Percentiles rank a stretch among this genome's conserved stretches.
phyloP scores from a whole-genome alignment of 148 eudicot species.

The Cornus kousa region DNA sequence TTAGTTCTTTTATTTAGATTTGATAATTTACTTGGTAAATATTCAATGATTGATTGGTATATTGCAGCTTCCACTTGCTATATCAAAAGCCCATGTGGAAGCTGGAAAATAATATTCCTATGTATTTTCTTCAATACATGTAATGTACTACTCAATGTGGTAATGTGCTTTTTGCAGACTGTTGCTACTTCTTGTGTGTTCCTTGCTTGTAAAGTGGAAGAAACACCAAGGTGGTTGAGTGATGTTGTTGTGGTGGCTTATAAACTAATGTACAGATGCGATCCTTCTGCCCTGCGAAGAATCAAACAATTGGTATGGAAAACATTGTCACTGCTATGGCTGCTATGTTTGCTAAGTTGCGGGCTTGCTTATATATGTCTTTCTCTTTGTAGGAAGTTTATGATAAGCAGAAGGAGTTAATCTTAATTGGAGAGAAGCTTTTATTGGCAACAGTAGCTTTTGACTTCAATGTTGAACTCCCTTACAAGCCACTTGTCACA shows the following conservation, averaged over 20 bases:
- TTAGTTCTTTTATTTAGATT: neutral
- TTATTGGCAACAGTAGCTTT: constrained; percentile 55
- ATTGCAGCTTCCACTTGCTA: neutral
- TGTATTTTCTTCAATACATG: constrained; percentile 1
- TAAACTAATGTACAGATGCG: constrained; percentile 61
- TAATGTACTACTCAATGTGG: constrained; percentile 4
- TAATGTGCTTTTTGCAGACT: constrained; percentile 40
- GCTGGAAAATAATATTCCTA: neutral
- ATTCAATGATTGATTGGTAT: neutral
- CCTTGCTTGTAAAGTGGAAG: constrained; percentile 74
- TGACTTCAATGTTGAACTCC: too few relatives aligned
- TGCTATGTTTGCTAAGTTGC: neutral
- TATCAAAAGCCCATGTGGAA: neutral
- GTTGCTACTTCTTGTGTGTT: constrained; percentile 69
- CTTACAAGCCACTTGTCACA: too few relatives aligned
- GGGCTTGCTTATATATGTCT: constrained; percentile 9
- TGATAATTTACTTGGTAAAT: neutral
- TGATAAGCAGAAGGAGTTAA: constrained; percentile 57
- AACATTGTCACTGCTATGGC: constrained; percentile 17
- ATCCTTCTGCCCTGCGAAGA: constrained; percentile 62
- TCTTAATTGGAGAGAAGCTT: constrained; percentile 57
- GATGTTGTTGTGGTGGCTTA: constrained; percentile 65
- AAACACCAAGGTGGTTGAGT: constrained; percentile 49
- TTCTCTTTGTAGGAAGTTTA: constrained; percentile 51
- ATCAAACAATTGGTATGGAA: constrained; percentile 64